Percentiles rank a stretch among this genome's conserved stretches.
phyloP scores from a whole-genome alignment of 1,139 yeast species.

The Pichia sp. region DNA sequence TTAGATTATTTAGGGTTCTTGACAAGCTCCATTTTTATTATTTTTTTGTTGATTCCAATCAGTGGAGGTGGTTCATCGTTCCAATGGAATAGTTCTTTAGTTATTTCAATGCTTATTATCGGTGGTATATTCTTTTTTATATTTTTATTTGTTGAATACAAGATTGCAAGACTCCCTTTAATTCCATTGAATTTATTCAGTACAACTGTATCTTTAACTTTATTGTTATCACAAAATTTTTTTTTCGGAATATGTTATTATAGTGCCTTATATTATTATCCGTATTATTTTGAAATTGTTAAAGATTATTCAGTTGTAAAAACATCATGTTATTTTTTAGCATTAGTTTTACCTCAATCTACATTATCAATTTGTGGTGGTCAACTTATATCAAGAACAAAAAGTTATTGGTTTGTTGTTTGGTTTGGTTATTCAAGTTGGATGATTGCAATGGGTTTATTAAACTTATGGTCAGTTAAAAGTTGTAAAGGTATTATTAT shows the following conservation, averaged over 20 bases:
- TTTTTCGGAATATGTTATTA: constrained; percentile 46
- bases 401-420: constrained; percentile 40
- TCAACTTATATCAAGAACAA: constrained; percentile 36
- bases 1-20: constrained; percentile 49
- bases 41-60: constrained; percentile 42
- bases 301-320: constrained; percentile 36
- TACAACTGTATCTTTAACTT: constrained; percentile 35
- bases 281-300: constrained; percentile 49
- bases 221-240: constrained; percentile 40
- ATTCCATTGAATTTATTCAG: constrained; percentile 44
- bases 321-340: constrained; percentile 38
- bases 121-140: constrained; percentile 39
- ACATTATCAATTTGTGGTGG: constrained; percentile 40
- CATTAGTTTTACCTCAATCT: constrained; percentile 41
- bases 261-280: constrained; percentile 40
- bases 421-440: constrained; percentile 40
- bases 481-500: constrained; percentile 1
- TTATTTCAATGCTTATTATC: constrained; percentile 40
- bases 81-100: constrained; percentile 45
- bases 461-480: constrained; percentile 20
- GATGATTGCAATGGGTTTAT: constrained; percentile 33
- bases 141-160: constrained; percentile 46
- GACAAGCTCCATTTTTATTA: constrained; percentile 39
- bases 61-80: constrained; percentile 50
- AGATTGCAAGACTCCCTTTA: constrained; percentile 47